phyloP scores from a whole-genome alignment of 345 rosid genomes.

The Moricandia moricandioides region DNA sequence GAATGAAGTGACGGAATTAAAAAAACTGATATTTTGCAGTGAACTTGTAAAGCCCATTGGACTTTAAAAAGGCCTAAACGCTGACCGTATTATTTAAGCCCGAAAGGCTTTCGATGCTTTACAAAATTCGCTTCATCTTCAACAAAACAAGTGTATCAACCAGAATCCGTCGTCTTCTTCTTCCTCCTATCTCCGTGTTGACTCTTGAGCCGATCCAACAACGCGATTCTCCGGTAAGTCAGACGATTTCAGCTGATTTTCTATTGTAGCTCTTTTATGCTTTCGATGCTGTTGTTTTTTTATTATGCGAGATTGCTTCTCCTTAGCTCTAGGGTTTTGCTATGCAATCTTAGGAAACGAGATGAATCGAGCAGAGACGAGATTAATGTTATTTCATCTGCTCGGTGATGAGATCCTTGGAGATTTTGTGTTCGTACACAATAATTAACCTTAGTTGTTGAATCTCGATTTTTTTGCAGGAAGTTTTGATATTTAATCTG shows the following conservation, averaged over 20 bases:
- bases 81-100: background rate
- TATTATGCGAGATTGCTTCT: background rate
- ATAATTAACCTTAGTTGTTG: background rate
- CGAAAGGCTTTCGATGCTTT: background rate
- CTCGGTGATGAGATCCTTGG: background rate
- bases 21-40: background rate
- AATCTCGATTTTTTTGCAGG: constrained; percentile 27
- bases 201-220: constrained; percentile 22
- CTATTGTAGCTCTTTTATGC: background rate
- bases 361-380: background rate
- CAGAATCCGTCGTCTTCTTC: background rate
- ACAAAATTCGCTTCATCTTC: background rate
- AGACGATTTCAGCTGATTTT: constrained; percentile 2
- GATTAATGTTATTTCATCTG: background rate
- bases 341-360: background rate
- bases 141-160: background rate
- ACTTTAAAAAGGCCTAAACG: background rate
- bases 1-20: background rate
- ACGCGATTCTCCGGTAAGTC: constrained; percentile 29
- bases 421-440: background rate
- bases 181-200: constrained; percentile 11
- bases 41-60: background rate
- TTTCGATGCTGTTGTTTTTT: background rate
- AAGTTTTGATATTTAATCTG: background rate
- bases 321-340: constrained; percentile 8